Base-by-base conservation (phyloP, 2,329 filamentous ascomycete species). In the Aspergillus sp. region DNA sequence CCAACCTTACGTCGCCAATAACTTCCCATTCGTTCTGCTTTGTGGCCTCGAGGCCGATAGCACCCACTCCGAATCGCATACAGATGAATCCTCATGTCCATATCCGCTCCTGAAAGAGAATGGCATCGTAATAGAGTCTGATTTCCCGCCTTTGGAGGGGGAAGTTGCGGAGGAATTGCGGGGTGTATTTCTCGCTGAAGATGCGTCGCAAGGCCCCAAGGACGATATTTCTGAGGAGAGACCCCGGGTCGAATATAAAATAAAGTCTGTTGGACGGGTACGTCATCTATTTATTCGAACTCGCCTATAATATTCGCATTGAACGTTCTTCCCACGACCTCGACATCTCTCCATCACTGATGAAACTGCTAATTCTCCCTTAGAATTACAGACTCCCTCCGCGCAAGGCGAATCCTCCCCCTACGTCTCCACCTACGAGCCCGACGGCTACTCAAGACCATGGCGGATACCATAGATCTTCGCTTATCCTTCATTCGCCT, bases 181-280 rank as follows among this genome's bases (percentile, higher is more conserved):
- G 51, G 80, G 82, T 41, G 85, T 88, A 63, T 87, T 96, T 51
- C 75, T 85, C 55, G 80, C 83, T 45, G 79, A 85, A 55, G 87
- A 93, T 78, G 84, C 83, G 18, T 84, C 83, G 44, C 78, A 81
- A 52, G 88, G 85, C 62, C 78, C 79, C 3, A 80, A 82, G n/a
- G 79, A 83, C 43, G 68, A 76, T 50, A 67, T 74, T 26, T 50
- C 39, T 64, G 78, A 80, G 74, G 71, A 78, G 76, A 60, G 83
- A 79, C 73, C 76, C 64, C 72, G 74, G 43, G 68, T 79, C 60
- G 78, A 84, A 56, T 92, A 92, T 70, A 87, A 84, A 62, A 82
- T 96, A 67, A 87, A 83, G 75, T 83, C 84, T 48, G 84, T 91
- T 66, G 91, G 90, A 74, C 89, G 93, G 83, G 93, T 96, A 88